Base-by-base conservation (phyloP, 768 basidiomycete species). In the Chlorophyllum brunneum region DNA sequence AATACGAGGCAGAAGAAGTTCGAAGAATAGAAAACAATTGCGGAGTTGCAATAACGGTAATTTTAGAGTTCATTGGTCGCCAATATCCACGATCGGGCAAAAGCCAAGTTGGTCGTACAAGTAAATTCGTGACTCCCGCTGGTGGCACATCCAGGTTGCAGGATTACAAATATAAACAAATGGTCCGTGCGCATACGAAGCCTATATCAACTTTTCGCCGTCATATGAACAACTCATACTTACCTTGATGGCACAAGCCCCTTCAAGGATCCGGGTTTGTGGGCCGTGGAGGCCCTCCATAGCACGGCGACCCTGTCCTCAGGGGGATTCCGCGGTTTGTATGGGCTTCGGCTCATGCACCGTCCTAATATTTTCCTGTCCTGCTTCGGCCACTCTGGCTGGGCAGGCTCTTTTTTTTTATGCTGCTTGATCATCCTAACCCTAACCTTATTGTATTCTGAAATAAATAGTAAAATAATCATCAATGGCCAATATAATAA, bases 281-380 rank as follows among this genome's bases (percentile, higher is more conserved):
- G 77, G 78, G 76, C 68, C 57, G 65, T 67, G 60, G 75, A 70
- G 67, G 66, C 58, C 67, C 69, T 70, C 70, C 77, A 79, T 78
- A 77, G 77, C 77, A 78, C 75, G 78, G 77, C 77, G 77, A 79
- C 77, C 72, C 49, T 79, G 76, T 77, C 76, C 77, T 59, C 76
- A 78, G 74, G 70, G 76, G 71, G 70, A 63, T 60, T 63, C 54
- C 57, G 60, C 61, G 73, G 74, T 65, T 81, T 80, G 79, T 80
- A 76, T 82, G 78, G 64, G 78, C 80, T 80, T 76, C 74, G 79
- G 81, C 74, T 74, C 78, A 83, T 81, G 82, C 81, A 83, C 77
- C 74, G 78, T 83, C 82, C 72, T 59, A 82, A 84, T 83, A 84
- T 84, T 84, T 84, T 75, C 82, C 83, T 67, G 81, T 81, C 78